phyloP scores from a whole-genome alignment of 2,329 filamentous ascomycete species.

The Nothophoma quercina region DNA sequence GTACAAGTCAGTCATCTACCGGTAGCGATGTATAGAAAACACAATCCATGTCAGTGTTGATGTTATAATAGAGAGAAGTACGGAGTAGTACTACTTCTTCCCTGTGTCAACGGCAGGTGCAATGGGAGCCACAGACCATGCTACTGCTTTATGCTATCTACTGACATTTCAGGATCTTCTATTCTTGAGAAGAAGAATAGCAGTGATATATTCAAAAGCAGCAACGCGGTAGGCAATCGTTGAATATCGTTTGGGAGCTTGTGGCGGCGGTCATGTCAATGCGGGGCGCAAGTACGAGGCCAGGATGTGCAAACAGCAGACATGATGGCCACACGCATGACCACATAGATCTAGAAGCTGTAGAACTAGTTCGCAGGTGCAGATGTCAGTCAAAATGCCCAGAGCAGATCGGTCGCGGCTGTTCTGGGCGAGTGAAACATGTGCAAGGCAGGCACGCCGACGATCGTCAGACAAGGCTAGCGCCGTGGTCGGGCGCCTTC shows the following conservation, averaged over 20 bases:
- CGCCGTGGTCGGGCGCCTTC: conserved; percentile 17
- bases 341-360: not conserved
- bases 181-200: not conserved
- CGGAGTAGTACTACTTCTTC: no score
- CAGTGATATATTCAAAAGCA: conserved; percentile 1
- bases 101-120: not conserved
- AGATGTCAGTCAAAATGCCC: no score
- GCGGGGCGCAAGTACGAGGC: conserved; percentile 28
- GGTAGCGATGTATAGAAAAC: no score
- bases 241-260: not conserved
- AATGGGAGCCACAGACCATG: not conserved
- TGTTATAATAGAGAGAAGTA: no score
- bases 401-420: conserved; percentile 25
- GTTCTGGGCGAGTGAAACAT: conserved; percentile 38
- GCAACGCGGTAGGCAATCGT: conserved; percentile 15
- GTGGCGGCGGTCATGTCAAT: conserved; percentile 22
- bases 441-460: conserved; percentile 34
- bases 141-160: not conserved
- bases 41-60: no score
- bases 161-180: not conserved
- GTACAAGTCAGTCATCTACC: no score
- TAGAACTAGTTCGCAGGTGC: not conserved
- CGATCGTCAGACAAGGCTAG: conserved; percentile 30
- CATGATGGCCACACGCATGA: not conserved
- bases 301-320: not conserved